These are phyloP conservation scores for Kluyveromyces sp. DNA, from an alignment of 1,139 yeast species.

Conservation along the genomic window DNA sequence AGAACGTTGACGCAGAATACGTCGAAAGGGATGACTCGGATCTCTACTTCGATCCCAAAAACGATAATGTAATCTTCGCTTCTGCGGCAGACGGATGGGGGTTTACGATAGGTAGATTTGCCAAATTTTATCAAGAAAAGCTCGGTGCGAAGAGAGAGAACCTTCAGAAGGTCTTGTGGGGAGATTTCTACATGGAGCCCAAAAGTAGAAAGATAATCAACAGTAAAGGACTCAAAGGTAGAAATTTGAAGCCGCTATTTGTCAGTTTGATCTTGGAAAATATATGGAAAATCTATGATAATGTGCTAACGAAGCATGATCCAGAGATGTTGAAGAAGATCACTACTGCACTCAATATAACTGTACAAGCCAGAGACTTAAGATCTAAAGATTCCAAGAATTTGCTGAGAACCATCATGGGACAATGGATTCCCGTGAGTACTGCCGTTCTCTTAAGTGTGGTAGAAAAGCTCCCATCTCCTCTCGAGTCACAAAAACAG, in stretches of 20 bases:
- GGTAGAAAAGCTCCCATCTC: conserved; percentile 80
- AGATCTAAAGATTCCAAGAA: conserved; percentile 69
- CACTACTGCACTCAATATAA: conserved; percentile 59
- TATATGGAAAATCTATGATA: conserved; percentile 86
- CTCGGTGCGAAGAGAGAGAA: conserved; percentile 77
- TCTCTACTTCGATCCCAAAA: conserved; percentile 81
- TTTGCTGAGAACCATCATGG: conserved; percentile 61
- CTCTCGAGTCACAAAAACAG: conserved; percentile 61
- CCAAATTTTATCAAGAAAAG: conserved; percentile 77
- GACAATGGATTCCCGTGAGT: conserved; percentile 93
- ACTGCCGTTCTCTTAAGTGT: conserved; percentile 79
- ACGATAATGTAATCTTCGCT: conserved; percentile 87
- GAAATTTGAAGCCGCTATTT: conserved; percentile 67
- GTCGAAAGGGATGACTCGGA: conserved; percentile 77
- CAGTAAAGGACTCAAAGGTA: conserved; percentile 46
- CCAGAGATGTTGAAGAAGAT: conserved; percentile 70
- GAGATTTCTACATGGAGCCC: conserved; percentile 84
- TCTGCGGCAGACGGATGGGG: conserved; percentile 99
- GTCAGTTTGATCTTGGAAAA: conserved; percentile 83
- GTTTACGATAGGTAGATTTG: conserved; percentile 80
- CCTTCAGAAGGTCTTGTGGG: conserved; percentile 89
- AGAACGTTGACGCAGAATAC: conserved; percentile 47
- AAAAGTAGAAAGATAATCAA: conserved; percentile 77
- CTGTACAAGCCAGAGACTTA: conserved; percentile 67
- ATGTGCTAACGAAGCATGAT: conserved; percentile 58